These are phyloP conservation scores for Leccinum aurantiacum DNA, from an alignment of 768 basidiomycete genomes.

Conservation along the genomic window DNA sequence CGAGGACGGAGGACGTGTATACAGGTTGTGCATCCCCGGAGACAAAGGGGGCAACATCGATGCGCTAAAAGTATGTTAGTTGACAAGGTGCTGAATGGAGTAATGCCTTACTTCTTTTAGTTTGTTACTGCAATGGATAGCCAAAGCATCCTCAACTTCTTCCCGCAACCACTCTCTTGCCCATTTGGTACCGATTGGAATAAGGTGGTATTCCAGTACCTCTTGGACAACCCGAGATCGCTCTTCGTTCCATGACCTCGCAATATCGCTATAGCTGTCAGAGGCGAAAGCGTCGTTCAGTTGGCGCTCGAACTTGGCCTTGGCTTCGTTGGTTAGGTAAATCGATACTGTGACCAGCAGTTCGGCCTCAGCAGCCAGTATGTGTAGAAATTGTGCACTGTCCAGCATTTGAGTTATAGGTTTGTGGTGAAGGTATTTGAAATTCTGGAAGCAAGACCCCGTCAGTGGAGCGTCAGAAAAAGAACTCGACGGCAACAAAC, in stretches of 20 bases:
- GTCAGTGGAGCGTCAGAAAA: conserved; percentile 6
- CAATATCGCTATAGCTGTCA: conserved; percentile 79
- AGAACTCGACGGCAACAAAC: conserved; percentile 41
- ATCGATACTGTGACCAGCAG: conserved; percentile 79
- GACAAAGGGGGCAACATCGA: conserved; percentile 77
- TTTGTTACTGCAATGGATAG: conserved; percentile 60
- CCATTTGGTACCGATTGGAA: conserved; percentile 87
- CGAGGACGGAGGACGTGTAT: conserved; percentile 76
- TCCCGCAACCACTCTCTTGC: conserved; percentile 84
- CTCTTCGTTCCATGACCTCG: conserved; percentile 89
- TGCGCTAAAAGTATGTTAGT: conserved; percentile 51
- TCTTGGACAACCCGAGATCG: conserved; percentile 77
- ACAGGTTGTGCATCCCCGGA: conserved; percentile 65
- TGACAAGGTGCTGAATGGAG: background rate
- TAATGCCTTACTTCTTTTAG: conserved; percentile 64
- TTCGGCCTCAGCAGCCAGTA: conserved; percentile 88
- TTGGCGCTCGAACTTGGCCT: conserved; percentile 67
- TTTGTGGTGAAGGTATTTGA: conserved; percentile 91
- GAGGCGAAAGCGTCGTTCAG: conserved; percentile 84
- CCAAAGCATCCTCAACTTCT: conserved; percentile 85
- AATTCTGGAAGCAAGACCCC: conserved; percentile 54
- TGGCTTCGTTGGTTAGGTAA: conserved; percentile 58
- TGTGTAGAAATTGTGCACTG: conserved; percentile 82
- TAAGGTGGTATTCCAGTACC: conserved; percentile 74
- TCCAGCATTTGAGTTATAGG: conserved; percentile 67